Base-by-base conservation (phyloP, 2,329 filamentous ascomycete species). In the Tothia fuscella region DNA sequence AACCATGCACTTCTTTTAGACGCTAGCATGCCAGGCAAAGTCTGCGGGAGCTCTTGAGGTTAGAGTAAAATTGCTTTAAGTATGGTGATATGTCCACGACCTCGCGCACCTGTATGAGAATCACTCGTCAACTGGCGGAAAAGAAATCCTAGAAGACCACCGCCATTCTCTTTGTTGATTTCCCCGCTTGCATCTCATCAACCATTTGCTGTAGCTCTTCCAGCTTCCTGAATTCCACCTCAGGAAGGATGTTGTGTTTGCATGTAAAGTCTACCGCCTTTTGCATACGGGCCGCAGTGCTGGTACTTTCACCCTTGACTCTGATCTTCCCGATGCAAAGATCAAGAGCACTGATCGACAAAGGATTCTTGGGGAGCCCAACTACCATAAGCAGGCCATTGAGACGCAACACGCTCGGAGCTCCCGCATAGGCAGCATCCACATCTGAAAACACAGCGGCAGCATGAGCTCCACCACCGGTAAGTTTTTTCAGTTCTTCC, bases 241-340 rank as follows among this genome's bases (percentile, higher is more conserved):
- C 58, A 0, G 62, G 61, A 42, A 61, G 55, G 39, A 65, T 62
- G 25, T 53, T 56, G 44, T 67, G 61, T 49, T 64, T 57, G 13
- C 55, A 60, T 3, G 61, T 65, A 35, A 66, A 67, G 5, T 58
- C 57, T n/a, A 66, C 54, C 4, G 63, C 63, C 48, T 64, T 64
- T 43, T 55, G 53, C 57, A 66, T 63, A 14, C 62, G 49, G 52
- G 62, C 59, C 3, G 63, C 62, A 45, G 62, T 63, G 32, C 62
- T 54, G 1, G 61, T 65, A 46, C 58, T 63, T 30, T 65, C 63
- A 7, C 58, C 59, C 49, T 63, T 64, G 48, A 66, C 57, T 25
- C 57, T 54, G 48, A 63, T 66, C 21, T 49, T 52, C 0, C 60
- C 60, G n/a, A 61, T 56, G 1, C 60, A 56, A 20, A 66, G 51